A percentile compares a stretch with the other conserved stretches of the same genome.
Conservation (phyloP, 2,329 filamentous ascomycete species). For the Talaromyces sp. region DNA sequence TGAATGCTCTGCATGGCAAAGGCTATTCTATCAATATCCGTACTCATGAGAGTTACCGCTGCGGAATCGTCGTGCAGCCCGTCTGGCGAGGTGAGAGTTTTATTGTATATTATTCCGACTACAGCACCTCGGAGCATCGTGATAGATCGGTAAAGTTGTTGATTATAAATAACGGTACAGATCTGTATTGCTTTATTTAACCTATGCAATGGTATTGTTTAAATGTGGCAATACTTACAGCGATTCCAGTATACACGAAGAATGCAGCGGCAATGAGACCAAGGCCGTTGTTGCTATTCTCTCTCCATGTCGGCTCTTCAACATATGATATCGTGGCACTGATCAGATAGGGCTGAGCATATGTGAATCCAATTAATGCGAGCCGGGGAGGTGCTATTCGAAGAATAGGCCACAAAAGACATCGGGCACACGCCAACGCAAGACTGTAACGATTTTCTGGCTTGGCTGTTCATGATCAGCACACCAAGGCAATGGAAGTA, state of each 20-base stretch:
- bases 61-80: constrained; percentile 26
- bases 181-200: neutral
- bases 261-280: constrained; percentile 44
- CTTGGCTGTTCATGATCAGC: neutral
- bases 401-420: constrained; percentile 26
- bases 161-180: constrained; percentile 32
- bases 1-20: constrained; percentile 41
- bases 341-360: constrained; percentile 1
- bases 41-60: constrained; percentile 47
- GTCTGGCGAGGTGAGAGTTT: neutral
- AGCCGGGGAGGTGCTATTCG: constrained; percentile 11
- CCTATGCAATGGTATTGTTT: neutral
- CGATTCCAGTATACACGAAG: constrained; percentile 42
- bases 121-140: constrained; percentile 1
- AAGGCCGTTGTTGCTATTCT: constrained; percentile 33
- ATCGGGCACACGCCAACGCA: neutral
- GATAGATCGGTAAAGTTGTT: constrained; percentile 33
- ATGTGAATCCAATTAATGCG: constrained; percentile 1
- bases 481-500: neutral
- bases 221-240: constrained; percentile 27
- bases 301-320: constrained; percentile 22
- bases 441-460: neutral
- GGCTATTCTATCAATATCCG: constrained; percentile 45
- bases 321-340: constrained; percentile 14
- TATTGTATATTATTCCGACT: constrained; percentile 1